These are phyloP conservation scores for Hevea brasiliensis DNA, from an alignment of 345 rosid species.

Conservation along the genomic window DNA sequence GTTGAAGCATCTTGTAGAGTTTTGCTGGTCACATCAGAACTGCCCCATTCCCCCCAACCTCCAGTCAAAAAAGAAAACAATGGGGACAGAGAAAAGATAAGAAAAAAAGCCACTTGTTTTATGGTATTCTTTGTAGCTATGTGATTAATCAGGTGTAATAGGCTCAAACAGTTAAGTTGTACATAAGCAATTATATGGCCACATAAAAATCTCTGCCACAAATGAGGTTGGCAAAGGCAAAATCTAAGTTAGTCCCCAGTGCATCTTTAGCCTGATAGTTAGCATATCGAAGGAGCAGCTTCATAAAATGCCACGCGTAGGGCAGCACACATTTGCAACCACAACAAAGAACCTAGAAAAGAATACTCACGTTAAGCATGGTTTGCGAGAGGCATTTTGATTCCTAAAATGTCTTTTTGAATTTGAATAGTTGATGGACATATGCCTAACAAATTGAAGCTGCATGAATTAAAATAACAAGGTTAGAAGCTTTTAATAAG, in stretches of 20 bases:
- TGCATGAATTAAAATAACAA: background rate
- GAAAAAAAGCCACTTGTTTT: no score
- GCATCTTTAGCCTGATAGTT: background rate
- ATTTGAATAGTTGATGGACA: constrained; percentile 14
- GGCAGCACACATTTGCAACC: background rate
- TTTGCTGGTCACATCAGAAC: background rate
- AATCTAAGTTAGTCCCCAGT: background rate
- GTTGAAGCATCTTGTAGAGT: background rate
- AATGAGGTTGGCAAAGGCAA: background rate
- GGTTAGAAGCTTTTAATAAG: background rate
- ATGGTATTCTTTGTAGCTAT: background rate
- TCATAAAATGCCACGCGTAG: background rate
- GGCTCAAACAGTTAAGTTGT: background rate
- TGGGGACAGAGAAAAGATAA: no score
- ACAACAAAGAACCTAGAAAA: background rate
- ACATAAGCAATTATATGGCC: background rate
- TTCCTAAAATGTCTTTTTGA: constrained; percentile 1
- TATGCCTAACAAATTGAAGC: constrained; percentile 20
- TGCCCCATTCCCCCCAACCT: background rate
- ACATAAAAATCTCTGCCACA: background rate
- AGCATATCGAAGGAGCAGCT: background rate
- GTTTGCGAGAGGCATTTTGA: constrained; percentile 4
- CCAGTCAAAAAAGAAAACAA: no score
- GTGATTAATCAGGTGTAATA: background rate
- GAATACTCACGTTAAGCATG: constrained; percentile 6